Base-by-base conservation (phyloP, 2,329 filamentous ascomycete species). In the Pseudopithomyces maydicus region DNA sequence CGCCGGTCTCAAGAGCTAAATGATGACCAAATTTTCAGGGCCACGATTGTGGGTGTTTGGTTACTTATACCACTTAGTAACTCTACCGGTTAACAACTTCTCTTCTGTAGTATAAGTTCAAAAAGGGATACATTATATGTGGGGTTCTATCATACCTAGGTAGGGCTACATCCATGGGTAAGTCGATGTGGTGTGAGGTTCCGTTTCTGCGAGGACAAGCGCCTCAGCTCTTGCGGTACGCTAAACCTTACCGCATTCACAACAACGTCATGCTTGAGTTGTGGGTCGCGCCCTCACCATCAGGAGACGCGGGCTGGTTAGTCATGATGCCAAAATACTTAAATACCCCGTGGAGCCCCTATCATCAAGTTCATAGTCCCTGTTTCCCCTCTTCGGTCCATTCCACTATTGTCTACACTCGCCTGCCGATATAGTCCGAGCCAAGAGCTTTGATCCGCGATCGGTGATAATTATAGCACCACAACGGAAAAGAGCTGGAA, bases 191-290 rank as follows among this genome's bases (percentile, higher is more conserved):
- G 52, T 7, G 17, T 49, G 52, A 55, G 44, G 43, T 47, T 47
- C 32, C 33, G 17, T 35, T n/a, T 20, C 22, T 38, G 42, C 35
- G 17, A 17, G 12, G 15, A 12, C 6, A 19, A 29, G 19, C 53
- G 43, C 47, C 33, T 45, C 47, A 47, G 54, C 41, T 45, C 4
- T 33, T 44, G 42, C 45, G 54, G 54, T 29, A 19, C 20, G 39
- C 42, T 47, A 52, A 41, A 20, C 54, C 41, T 23, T 51, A 6
- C 52, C 22, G 38, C 48, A 35, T 19, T 52, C 19, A 20, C 29
- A 45, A 17, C 47, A 55, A 55, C 56, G 56, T 58, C 56, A 58
- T 55, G 56, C 51, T 51, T 51, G 42, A 26, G 41, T 43, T 46
- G 56, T 54, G 55, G 50, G 55, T 51, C 50, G 52, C 23, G 32